Evolutionary conservation across 2,329 filamentous ascomycete species (phyloP).

Genomic region (Emergomyces orientalis): DNA sequence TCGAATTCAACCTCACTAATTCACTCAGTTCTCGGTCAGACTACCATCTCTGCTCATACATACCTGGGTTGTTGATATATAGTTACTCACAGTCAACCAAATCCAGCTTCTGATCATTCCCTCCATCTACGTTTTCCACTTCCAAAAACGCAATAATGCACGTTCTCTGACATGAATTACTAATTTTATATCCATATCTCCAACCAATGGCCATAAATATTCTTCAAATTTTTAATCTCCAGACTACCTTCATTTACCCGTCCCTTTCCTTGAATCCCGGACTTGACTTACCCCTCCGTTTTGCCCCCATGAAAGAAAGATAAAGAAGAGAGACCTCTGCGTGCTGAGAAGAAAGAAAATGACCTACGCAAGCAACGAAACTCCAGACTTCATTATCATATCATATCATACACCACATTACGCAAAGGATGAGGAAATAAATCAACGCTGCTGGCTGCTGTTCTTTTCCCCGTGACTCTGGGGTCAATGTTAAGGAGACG

Average conservation of each 20-base stretch:
- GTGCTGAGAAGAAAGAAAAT: background rate
- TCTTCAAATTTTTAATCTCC: too few species aligned
- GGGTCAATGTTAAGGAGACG: background rate
- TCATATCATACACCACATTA: background rate
- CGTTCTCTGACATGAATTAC: too few species aligned
- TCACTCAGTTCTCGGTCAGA: background rate
- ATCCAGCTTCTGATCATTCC: too few species aligned
- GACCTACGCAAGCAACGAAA: background rate
- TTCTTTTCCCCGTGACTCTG: background rate
- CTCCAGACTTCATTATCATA: background rate
- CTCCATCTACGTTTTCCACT: too few species aligned
- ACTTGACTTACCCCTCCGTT: background rate
- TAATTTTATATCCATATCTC: too few species aligned
- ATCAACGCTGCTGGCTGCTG: background rate
- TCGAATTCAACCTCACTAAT: background rate
- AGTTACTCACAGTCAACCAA: too few species aligned
- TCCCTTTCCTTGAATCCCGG: background rate
- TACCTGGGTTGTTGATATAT: too few species aligned
- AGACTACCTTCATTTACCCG: background rate
- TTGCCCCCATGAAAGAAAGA: background rate
- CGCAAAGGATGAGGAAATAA: background rate
- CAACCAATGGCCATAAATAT: too few species aligned
- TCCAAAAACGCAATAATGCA: too few species aligned
- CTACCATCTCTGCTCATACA: background rate
- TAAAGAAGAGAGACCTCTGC: background rate